These are phyloP conservation scores for Drechslerella stenobrocha DNA, from an alignment of 2,329 filamentous ascomycete genomes.

Conservation along the genomic window DNA sequence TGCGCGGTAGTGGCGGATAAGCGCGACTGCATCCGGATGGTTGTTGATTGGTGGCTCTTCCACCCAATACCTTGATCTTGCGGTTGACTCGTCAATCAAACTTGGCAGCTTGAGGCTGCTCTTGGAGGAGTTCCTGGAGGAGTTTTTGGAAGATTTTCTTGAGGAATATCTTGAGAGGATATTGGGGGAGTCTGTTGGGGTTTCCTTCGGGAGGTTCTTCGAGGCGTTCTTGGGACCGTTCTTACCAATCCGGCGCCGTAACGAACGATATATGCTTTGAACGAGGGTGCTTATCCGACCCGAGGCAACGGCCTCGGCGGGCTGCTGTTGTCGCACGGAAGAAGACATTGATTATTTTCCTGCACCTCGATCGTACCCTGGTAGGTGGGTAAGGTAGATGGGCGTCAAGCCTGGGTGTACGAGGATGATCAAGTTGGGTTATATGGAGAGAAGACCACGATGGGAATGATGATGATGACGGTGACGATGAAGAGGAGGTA, in stretches of 20 bases:
- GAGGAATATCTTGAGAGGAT: no score
- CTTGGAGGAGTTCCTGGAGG: no score
- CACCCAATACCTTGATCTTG: constrained; percentile 44
- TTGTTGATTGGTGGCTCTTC: constrained; percentile 42
- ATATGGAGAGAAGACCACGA: background rate
- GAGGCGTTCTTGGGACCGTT: background rate
- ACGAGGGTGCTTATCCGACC: background rate
- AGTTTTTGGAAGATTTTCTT: no score
- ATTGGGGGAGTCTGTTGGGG: no score
- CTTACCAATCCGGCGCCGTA: background rate
- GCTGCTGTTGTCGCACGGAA: background rate
- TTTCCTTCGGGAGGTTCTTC: no score
- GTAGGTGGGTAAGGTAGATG: no score
- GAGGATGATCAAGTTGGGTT: no score
- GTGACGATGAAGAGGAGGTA: background rate
- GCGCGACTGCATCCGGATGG: constrained; percentile 30
- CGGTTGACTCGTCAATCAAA: constrained; percentile 42
- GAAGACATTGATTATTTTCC: no score
- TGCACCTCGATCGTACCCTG: no score
- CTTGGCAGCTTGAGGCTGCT: no score
- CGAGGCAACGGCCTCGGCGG: background rate
- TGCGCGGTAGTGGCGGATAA: constrained; percentile 30
- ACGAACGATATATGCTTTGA: background rate
- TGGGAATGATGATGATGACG: background rate
- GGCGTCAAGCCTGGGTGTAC: no score